Evolutionary conservation across 371 early-diverging fungal genomes (phyloP).

Genomic region (Cokeromyces recurvatus): DNA sequence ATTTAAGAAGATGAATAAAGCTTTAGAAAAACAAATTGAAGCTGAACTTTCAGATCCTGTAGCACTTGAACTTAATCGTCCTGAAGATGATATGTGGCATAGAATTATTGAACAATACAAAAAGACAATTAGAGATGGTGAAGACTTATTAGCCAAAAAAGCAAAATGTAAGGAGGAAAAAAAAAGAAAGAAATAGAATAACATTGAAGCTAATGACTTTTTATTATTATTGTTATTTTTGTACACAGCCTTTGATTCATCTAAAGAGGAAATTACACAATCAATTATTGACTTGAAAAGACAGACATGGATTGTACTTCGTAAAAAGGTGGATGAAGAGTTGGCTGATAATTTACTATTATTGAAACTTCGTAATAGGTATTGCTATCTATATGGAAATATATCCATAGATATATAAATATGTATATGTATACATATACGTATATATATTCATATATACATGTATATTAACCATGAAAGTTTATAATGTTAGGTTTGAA

Average conservation of each 20-base stretch:
- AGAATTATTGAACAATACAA: conserved; percentile 57
- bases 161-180: conserved; percentile 29
- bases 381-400: neutral
- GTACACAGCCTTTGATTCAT: conserved; percentile 64
- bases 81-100: conserved; percentile 70
- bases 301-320: conserved; percentile 73
- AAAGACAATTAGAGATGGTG: conserved; percentile 47
- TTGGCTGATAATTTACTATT: conserved; percentile 77
- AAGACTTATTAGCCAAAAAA: conserved; percentile 25
- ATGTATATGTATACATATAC: too few species aligned
- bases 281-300: conserved; percentile 50
- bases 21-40: conserved; percentile 57
- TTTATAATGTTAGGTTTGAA: conserved; percentile 59
- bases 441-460: too few species aligned
- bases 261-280: conserved; percentile 46
- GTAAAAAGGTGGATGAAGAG: conserved; percentile 77
- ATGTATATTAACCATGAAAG: too few species aligned
- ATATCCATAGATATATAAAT: too few species aligned
- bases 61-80: conserved; percentile 63
- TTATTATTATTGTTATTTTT: neutral
- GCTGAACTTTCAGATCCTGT: conserved; percentile 67
- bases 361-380: conserved; percentile 65
- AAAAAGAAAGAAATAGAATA: neutral
- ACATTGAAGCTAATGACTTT: too few species aligned
- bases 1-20: conserved; percentile 70